These are phyloP conservation scores for Cordyceps javanica DNA, from an alignment of 2,329 filamentous ascomycete genomes.

Conservation along the genomic window DNA sequence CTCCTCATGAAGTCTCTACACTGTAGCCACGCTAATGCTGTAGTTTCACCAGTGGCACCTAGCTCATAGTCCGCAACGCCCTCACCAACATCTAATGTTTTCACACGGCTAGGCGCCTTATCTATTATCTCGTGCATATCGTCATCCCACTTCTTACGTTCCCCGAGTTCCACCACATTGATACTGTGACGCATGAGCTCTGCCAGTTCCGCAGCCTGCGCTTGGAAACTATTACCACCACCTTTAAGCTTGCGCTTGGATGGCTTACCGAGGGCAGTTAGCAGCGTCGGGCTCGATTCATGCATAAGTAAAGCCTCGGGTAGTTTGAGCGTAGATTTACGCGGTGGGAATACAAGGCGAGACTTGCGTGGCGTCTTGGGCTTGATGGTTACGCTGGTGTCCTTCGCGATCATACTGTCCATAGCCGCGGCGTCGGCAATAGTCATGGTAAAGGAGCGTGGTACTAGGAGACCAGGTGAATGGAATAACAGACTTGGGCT, in stretches of 20 bases:
- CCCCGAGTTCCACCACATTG: slow-evolving; percentile 38
- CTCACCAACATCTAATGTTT: slow-evolving; percentile 30
- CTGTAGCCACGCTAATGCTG: slow-evolving; percentile 27
- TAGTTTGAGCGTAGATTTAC: slow-evolving; percentile 40
- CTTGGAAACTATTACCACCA: slow-evolving; percentile 36
- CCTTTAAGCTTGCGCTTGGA: slow-evolving; percentile 14
- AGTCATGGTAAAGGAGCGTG: slow-evolving; percentile 36
- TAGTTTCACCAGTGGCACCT: slow-evolving; percentile 21
- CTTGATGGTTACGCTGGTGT: not conserved
- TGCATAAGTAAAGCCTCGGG: slow-evolving; percentile 45
- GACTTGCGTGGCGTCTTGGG: slow-evolving; percentile 33
- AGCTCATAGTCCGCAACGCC: slow-evolving; percentile 23
- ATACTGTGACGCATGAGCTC: slow-evolving; percentile 44
- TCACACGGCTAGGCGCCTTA: slow-evolving; percentile 33
- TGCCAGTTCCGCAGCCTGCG: slow-evolving; percentile 42
- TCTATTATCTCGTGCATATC: slow-evolving; percentile 27
- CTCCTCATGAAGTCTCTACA: slow-evolving; percentile 9
- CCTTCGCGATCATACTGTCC: slow-evolving; percentile 18
- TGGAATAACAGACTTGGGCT: slow-evolving; percentile 55
- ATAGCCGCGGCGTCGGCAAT: slow-evolving; percentile 22
- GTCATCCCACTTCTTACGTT: slow-evolving; percentile 36
- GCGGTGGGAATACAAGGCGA: slow-evolving; percentile 42
- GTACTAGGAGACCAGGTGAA: slow-evolving; percentile 40
- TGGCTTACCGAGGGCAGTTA: slow-evolving; percentile 16
- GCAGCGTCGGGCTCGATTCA: slow-evolving; percentile 25